Evolutionary conservation across 768 basidiomycete species (phyloP).

Genomic region (Amanita rimosa): DNA sequence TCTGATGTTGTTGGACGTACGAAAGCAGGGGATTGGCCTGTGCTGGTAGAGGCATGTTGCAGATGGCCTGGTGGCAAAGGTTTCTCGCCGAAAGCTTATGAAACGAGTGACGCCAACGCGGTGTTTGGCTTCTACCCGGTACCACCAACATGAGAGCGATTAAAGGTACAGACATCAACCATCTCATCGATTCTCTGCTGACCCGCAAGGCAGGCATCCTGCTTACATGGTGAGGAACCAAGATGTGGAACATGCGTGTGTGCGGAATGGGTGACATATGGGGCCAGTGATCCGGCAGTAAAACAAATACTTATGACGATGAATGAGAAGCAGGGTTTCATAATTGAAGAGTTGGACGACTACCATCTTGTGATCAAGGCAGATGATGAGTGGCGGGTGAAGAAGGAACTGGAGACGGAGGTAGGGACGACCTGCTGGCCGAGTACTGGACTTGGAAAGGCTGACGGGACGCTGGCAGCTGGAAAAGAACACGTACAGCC

Average conservation of each 20-base stretch:
- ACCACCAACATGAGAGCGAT: constrained; percentile 44
- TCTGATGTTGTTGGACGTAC: no score
- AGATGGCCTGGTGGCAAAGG: no score
- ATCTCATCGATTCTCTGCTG: background rate
- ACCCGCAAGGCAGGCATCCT: constrained; percentile 16
- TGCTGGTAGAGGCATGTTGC: background rate
- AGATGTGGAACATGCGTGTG: no score
- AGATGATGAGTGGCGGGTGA: constrained; percentile 67
- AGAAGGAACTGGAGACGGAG: constrained; percentile 66
- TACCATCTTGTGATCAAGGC: constrained; percentile 75
- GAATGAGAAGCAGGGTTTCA: constrained; percentile 73
- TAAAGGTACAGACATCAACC: constrained; percentile 31
- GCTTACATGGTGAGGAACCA: constrained; percentile 45
- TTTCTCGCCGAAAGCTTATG: background rate
- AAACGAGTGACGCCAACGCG: no score
- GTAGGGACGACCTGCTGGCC: constrained; percentile 23
- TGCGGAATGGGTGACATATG: background rate
- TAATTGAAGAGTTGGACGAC: constrained; percentile 83
- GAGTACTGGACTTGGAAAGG: no score
- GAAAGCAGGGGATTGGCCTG: no score
- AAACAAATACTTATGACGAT: constrained; percentile 78
- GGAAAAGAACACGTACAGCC: constrained; percentile 80
- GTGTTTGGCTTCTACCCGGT: background rate
- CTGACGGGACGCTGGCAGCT: constrained; percentile 29
- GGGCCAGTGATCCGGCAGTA: constrained; percentile 72